Base-by-base conservation (phyloP, 345 rosid genomes). In the Microthlaspi erraticum region DNA sequence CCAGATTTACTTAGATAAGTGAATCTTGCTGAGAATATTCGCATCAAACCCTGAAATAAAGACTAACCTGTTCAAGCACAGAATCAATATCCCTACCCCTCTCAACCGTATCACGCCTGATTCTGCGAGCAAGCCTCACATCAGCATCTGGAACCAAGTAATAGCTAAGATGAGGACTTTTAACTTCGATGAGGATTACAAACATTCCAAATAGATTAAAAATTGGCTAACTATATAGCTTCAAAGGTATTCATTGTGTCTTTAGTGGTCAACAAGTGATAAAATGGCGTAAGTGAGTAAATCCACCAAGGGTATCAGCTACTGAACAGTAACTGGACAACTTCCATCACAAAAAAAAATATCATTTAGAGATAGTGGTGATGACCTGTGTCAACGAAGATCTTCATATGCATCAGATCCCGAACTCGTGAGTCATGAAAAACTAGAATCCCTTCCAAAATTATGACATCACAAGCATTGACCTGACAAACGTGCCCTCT, bases 41-140 rank as follows among this genome's bases (percentile, higher is more conserved):
- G 38, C 38, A 54, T 23, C 64, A 54, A 41, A 66, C 61, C 19
- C 19, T 58, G 66, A 37, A 68, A 68, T 45, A 32, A 54, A 58
- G 60, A 64, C 78, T 81, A 69, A 87, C 98, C 93, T 92, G 98
- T 79, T 92, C 98, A 79, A 95, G 99, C 66, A 95, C 99, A 76
- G 99, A 92, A 80, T 84, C 79, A 60, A 95, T 70, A 66, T 92
- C 99, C 83, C 99, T 83, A 62, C 97, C 96, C 88, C 98, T 87
- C 83, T 90, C 91, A 77, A 92, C 94, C 0, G 92, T 95, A 76
- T 95, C 99, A 77, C 99, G 94, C 66, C 93, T 84, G 77, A 95
- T 90, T 84, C 99, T 86, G 32, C 99, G 97, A 82, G 99, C 99
- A 81, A 95, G 98, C 84, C 99, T 92, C 80, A 92, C 99, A 83